These are phyloP conservation scores for Suillus plorans DNA, from an alignment of 768 basidiomycete genomes.

Conservation along the genomic window DNA sequence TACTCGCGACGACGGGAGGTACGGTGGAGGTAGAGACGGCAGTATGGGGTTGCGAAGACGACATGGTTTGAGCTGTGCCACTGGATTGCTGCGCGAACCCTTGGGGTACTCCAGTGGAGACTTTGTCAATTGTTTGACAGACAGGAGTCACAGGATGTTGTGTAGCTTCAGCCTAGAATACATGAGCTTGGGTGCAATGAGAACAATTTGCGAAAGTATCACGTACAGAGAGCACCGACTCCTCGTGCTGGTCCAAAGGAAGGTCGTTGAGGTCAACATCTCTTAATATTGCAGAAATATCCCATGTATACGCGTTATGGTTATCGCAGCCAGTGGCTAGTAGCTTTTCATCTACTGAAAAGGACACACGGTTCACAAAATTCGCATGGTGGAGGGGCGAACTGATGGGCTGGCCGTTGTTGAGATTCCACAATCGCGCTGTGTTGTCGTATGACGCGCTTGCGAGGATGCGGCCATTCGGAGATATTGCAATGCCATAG, in stretches of 20 bases:
- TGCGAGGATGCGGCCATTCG: background rate
- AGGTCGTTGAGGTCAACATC: background rate
- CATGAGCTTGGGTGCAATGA: background rate
- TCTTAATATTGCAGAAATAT: background rate
- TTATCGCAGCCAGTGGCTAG: background rate
- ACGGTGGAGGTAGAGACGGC: background rate
- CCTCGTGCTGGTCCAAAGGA: background rate
- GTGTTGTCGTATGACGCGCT: background rate
- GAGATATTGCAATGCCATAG: background rate
- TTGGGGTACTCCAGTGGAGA: background rate
- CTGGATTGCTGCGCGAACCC: background rate
- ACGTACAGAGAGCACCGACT: background rate
- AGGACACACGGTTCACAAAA: background rate
- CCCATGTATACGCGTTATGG: background rate
- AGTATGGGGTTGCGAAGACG: background rate
- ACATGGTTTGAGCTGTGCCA: background rate
- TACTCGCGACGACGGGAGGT: background rate
- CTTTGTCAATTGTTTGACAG: background rate
- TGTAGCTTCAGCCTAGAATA: background rate
- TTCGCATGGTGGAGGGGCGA: rapidly evolving
- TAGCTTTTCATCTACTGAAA: background rate
- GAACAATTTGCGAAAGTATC: background rate
- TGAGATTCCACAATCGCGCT: background rate
- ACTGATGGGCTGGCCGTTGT: background rate
- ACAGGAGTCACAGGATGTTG: background rate